Evolutionary conservation across 257 asterid genomes (phyloP), one percentile per base, ranked within the genome.

Genomic region (Anisodus acutangulus): DNA sequence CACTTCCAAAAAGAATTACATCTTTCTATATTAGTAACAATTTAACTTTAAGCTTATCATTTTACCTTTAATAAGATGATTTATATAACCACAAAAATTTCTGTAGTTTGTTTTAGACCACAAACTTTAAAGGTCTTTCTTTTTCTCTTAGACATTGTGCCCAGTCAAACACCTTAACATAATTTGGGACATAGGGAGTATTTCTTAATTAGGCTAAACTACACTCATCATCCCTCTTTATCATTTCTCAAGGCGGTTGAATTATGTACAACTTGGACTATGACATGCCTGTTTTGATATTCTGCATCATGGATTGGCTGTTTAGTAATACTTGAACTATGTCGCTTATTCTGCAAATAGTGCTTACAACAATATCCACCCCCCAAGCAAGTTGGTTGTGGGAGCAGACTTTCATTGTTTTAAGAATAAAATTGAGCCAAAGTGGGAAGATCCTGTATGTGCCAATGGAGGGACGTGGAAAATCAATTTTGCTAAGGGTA

Each of bases 381-480:
- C 63, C 90, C 98, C 98, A 22, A 93, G 99, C 95, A 91, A 90
- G 91, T 90, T 97, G 83, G 82, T 87, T 37, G 64, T 39, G 22
- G 92, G 95, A 88, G 92, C 96, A 35, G 98, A 95, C 90, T 91
- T 97, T 22, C 81, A 93, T 86, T 95, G 98, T 87, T 97, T 97
- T 91, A 97, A 97, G 86, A 66, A 93, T 85, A 91, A 89, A 83
- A 93, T 97, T 74, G 92, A 90, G 87, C 99, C 99, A 57, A 90
- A 92, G 83, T 95, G 98, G 99, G 98, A 97, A 86, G 97, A 97
- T 84, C 98, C 99, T 81, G 76, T 95, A 84, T 97, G 99, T 89
- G 95, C 96, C 74, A 93, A 91, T 79, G 99, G 99, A 43, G 98
- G 99, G 57, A 92, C 88, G 81, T 97, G 99, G 98, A 95, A 97